These are phyloP conservation scores for Talinum fruticosum DNA, from an alignment of 148 eudicot species.

Conservation along the genomic window DNA sequence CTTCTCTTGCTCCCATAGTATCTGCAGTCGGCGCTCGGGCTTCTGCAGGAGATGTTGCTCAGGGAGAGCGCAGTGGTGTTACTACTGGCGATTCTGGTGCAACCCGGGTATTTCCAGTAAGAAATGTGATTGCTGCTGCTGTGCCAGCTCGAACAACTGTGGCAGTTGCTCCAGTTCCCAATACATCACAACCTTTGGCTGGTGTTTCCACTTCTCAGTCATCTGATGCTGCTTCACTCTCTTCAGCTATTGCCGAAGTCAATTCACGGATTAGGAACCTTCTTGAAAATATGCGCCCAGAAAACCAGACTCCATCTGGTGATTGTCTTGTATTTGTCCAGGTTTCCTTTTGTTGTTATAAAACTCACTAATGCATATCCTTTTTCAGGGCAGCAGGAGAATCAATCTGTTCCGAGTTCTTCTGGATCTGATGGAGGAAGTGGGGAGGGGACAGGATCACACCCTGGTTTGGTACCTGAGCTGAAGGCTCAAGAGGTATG, in stretches of 20 bases:
- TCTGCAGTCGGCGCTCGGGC: conserved; percentile 66
- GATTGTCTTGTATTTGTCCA: not conserved
- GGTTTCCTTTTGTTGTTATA: not conserved
- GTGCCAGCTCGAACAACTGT: conserved; percentile 43
- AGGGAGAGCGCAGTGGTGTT: conserved; percentile 43
- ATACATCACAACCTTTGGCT: conserved; percentile 37
- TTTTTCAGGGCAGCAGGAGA: conserved; percentile 40
- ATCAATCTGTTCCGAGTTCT: conserved; percentile 34
- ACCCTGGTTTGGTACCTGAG: conserved; percentile 13
- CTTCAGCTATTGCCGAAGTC: conserved; percentile 45
- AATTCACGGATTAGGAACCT: conserved; percentile 48
- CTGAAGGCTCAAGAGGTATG: conserved; percentile 40
- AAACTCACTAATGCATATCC: not conserved
- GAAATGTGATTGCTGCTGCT: conserved; percentile 54
- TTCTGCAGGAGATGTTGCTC: conserved; percentile 52
- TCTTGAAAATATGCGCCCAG: conserved; percentile 38
- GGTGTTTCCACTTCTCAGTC: conserved; percentile 42
- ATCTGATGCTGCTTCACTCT: conserved; percentile 38
- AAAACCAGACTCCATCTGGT: conserved; percentile 48
- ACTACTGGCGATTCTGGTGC: conserved; percentile 47
- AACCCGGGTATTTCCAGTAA: conserved; percentile 33
- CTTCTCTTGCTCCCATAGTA: conserved; percentile 40
- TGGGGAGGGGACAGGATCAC: conserved; percentile 26
- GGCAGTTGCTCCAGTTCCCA: conserved; percentile 41
- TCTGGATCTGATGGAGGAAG: conserved; percentile 29